Evolutionary conservation across 768 basidiomycete species (phyloP).

Genomic region (Pleurotus salmoneostramineus): DNA sequence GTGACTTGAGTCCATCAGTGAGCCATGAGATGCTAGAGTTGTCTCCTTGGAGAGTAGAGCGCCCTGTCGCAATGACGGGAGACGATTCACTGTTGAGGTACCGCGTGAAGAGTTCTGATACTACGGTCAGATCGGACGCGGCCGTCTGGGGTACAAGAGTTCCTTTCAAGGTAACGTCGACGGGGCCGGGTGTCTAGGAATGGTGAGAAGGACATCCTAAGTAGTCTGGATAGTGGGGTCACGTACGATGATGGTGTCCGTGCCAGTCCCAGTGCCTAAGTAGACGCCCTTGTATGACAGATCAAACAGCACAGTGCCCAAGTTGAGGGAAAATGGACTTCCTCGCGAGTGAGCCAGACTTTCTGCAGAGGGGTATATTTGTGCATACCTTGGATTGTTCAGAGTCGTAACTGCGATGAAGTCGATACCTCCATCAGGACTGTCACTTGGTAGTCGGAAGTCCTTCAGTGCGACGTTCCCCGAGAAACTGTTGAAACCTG

Average conservation of each 20-base stretch:
- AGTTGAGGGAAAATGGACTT: constrained; percentile 65
- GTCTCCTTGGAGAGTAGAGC: constrained; percentile 54
- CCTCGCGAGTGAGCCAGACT: background rate
- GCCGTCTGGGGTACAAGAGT: constrained; percentile 49
- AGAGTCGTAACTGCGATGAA: constrained; percentile 55
- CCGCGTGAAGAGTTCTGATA: constrained; percentile 65
- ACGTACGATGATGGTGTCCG: constrained; percentile 49
- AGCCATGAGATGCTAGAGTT: constrained; percentile 64
- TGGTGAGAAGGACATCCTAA: background rate
- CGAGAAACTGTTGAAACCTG: constrained; percentile 62
- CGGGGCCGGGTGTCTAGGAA: constrained; percentile 44
- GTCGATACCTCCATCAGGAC: constrained; percentile 63
- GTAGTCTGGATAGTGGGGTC: background rate
- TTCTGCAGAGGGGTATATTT: background rate
- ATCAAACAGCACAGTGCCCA: constrained; percentile 64
- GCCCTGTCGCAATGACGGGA: constrained; percentile 55
- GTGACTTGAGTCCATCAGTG: constrained; percentile 50
- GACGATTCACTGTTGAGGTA: constrained; percentile 65
- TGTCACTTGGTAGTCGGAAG: constrained; percentile 63
- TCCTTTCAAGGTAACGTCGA: constrained; percentile 57
- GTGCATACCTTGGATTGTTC: constrained; percentile 49
- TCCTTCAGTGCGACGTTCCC: constrained; percentile 51
- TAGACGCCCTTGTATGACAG: constrained; percentile 54
- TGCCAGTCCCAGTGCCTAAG: constrained; percentile 53
- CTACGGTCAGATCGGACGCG: constrained; percentile 35